Percentiles rank a stretch among this genome's conserved stretches.
Conservation (phyloP, 2,329 filamentous ascomycete species). For the Clonostachys solani region DNA sequence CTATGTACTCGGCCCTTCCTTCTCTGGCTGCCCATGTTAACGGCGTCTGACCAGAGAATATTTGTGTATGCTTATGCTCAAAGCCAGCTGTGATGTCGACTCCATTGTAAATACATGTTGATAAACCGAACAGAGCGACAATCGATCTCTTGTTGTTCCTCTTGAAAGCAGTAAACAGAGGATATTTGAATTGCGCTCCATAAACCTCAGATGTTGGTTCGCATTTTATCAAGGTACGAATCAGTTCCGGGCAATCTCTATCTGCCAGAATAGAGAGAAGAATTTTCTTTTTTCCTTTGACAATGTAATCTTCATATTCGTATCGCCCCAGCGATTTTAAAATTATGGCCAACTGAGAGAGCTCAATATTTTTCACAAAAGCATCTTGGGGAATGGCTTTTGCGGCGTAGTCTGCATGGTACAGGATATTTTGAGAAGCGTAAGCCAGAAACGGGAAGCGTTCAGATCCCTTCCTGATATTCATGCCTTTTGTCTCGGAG, state of each 20-base stretch:
- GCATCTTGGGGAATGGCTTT: conserved; percentile 15
- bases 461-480: conserved; percentile 10
- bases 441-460: conserved; percentile 42
- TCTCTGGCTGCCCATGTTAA: not conserved
- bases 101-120: not conserved
- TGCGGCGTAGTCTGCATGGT: conserved; percentile 2
- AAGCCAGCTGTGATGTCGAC: not conserved
- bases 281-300: too few species aligned
- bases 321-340: too few species aligned
- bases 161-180: not conserved
- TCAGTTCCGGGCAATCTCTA: not conserved
- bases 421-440: not conserved
- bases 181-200: not conserved
- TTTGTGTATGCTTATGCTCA: not conserved
- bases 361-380: conserved; percentile 10
- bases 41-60: not conserved
- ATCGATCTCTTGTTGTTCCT: not conserved
- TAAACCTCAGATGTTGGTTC: not conserved
- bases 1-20: not conserved
- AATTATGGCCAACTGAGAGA: not conserved
- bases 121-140: not conserved
- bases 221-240: not conserved
- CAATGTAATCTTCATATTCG: too few species aligned
- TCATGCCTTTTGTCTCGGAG: conserved; percentile 27
- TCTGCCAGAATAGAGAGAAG: not conserved